A percentile compares a stretch with the other conserved stretches of the same genome.
Conservation (phyloP, 768 basidiomycete species). For the Hemileccinum impolitum region DNA sequence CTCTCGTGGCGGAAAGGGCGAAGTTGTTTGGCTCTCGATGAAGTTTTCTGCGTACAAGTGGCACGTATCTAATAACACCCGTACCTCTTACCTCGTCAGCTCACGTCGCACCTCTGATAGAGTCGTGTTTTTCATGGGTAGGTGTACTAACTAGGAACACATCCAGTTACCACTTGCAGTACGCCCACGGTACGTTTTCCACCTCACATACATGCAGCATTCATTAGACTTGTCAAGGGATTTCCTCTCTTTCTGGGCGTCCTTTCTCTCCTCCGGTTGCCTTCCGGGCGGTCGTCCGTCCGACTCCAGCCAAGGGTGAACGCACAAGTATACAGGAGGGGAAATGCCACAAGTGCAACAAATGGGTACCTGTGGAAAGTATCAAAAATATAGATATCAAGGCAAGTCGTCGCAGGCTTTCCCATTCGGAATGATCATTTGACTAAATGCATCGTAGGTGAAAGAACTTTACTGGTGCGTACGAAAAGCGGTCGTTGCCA, state of each 20-base stretch:
- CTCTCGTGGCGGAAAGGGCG: conserved; percentile 60
- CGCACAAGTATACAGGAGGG: conserved; percentile 60
- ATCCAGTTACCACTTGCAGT: conserved; percentile 78
- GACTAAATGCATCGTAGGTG: conserved; percentile 40
- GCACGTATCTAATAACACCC: conserved; percentile 37
- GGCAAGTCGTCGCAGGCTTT: conserved; percentile 33
- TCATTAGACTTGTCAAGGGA: conserved; percentile 42
- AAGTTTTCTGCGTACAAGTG: conserved; percentile 84
- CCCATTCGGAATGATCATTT: neutral
- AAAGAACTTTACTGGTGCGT: conserved; percentile 74
- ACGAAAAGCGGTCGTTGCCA: neutral
- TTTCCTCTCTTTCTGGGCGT: conserved; percentile 61
- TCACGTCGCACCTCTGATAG: conserved; percentile 13
- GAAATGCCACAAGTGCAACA: conserved; percentile 71
- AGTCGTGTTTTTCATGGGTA: conserved; percentile 7
- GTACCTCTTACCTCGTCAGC: neutral
- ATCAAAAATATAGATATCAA: conserved; percentile 73
- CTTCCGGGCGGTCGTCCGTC: conserved; percentile 50
- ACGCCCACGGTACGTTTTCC: conserved; percentile 57
- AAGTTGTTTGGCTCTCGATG: conserved; percentile 69
- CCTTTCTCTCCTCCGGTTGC: conserved; percentile 77
- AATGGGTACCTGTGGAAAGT: conserved; percentile 72
- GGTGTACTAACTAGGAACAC: conserved; percentile 1
- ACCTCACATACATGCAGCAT: neutral
- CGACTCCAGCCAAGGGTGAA: conserved; percentile 55